These are phyloP conservation scores for Ziziphus jujuba DNA, from an alignment of 306 rosid species.

Conservation along the genomic window DNA sequence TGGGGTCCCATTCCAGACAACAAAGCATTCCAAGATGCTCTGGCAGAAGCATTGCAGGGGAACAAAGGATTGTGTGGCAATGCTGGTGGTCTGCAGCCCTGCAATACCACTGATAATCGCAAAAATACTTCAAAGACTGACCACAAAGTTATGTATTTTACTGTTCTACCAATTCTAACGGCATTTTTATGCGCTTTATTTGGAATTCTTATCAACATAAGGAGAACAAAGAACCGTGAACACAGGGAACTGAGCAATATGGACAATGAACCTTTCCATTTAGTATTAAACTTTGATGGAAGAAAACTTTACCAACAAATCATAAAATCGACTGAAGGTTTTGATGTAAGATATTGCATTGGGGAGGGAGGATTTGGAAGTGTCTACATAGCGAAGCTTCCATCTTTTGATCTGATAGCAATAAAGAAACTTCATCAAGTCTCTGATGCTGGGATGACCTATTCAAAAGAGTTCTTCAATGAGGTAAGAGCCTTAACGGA, in stretches of 20 bases:
- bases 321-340: conserved; percentile 35
- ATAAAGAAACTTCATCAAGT: conserved; percentile 34
- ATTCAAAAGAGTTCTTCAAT: conserved; percentile 3
- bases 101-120: not conserved
- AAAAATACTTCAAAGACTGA: not conserved
- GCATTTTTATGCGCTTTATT: not conserved
- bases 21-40: conserved; percentile 27
- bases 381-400: conserved; percentile 36
- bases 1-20: conserved; percentile 28
- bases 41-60: conserved; percentile 20
- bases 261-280: conserved; percentile 9
- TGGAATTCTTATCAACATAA: not conserved
- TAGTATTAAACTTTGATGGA: conserved; percentile 26
- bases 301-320: conserved; percentile 33
- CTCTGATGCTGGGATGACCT: not conserved
- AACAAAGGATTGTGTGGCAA: conserved; percentile 38
- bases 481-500: conserved; percentile 7
- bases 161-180: conserved; percentile 1
- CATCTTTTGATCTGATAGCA: conserved; percentile 30
- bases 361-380: conserved; percentile 39
- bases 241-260: not conserved
- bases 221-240: not conserved
- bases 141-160: not conserved
- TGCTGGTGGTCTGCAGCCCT: conserved; percentile 13
- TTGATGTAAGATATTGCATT: conserved; percentile 26